Evolutionary conservation across 1,139 yeast genomes (phyloP).

Genomic region (Meyerozyma sp.): DNA sequence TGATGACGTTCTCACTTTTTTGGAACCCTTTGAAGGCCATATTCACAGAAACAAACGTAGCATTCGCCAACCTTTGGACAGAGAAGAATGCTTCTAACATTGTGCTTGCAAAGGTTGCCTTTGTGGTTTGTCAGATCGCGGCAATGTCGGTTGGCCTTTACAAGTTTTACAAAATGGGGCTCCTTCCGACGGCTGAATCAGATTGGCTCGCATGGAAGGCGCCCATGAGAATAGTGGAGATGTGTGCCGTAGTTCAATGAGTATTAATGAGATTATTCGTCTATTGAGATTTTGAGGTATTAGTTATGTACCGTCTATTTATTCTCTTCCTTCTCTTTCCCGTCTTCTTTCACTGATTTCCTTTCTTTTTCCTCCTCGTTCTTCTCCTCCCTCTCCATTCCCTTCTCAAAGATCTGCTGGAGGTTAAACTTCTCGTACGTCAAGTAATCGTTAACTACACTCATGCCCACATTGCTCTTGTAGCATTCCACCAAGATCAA

Average conservation of each 20-base stretch:
- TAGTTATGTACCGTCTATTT: constrained; percentile 1
- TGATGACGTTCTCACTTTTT: constrained; percentile 84
- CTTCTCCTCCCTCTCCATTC: constrained; percentile 15
- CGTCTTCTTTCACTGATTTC: constrained; percentile 1
- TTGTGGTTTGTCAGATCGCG: constrained; percentile 55
- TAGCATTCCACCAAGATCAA: constrained; percentile 82
- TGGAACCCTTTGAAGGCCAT: constrained; percentile 76
- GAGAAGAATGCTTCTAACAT: constrained; percentile 39
- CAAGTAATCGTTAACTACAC: constrained; percentile 67
- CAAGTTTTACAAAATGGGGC: constrained; percentile 84
- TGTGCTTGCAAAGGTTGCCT: constrained; percentile 28
- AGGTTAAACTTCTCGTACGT: constrained; percentile 51
- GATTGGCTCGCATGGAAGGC: constrained; percentile 92
- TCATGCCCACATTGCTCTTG: constrained; percentile 76
- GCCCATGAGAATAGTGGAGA: constrained; percentile 28
- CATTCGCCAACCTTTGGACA: constrained; percentile 34
- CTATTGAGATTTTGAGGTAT: neutral
- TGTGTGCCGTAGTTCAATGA: constrained; percentile 3
- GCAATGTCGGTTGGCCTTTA: constrained; percentile 75
- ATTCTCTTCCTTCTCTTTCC: constrained; percentile 1
- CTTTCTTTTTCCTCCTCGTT: constrained; percentile 2
- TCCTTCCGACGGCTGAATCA: constrained; percentile 78
- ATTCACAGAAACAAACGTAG: constrained; percentile 43
- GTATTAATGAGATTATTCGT: neutral
- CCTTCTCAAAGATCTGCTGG: constrained; percentile 57